These are phyloP conservation scores for Coemansia sp. DNA, from an alignment of 192 early-diverging fungal genomes.

Conservation along the genomic window DNA sequence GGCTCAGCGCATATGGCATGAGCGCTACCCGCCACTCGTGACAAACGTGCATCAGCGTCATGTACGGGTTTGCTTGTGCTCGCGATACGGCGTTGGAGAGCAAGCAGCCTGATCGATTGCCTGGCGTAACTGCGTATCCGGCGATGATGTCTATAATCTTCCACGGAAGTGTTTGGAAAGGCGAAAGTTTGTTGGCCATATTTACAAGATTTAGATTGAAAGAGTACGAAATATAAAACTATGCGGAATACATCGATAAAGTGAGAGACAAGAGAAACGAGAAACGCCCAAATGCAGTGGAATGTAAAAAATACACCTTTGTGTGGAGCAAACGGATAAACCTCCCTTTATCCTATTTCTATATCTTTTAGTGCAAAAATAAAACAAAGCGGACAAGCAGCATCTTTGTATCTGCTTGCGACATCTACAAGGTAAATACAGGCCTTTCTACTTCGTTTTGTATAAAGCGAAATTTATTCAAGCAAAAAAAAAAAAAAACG, in stretches of 20 bases:
- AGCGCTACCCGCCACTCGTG: slow-evolving; percentile 5
- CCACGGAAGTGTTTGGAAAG: slow-evolving; percentile 13
- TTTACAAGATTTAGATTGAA: not conserved
- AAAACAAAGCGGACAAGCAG: too few species aligned
- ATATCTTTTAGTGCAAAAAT: too few species aligned
- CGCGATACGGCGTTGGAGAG: not conserved
- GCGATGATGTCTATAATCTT: slow-evolving; percentile 18
- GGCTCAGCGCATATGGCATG: not conserved
- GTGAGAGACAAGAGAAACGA: not conserved
- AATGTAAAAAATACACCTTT: not conserved
- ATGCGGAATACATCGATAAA: not conserved
- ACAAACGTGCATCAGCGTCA: not conserved
- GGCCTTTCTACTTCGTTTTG: not conserved
- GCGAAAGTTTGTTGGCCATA: not conserved
- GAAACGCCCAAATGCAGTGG: not conserved
- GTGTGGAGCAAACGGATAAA: not conserved
- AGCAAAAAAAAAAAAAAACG: too few species aligned
- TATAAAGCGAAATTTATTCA: not conserved
- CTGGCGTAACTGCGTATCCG: not conserved
- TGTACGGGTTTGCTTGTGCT: not conserved
- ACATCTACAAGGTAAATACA: too few species aligned
- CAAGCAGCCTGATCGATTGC: not conserved
- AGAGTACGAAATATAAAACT: not conserved
- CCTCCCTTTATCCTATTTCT: too few species aligned
- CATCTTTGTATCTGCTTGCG: too few species aligned